These are phyloP conservation scores for Globisporangium carolinianum DNA, from an alignment of 352 stramenopile species.

Conservation along the genomic window DNA sequence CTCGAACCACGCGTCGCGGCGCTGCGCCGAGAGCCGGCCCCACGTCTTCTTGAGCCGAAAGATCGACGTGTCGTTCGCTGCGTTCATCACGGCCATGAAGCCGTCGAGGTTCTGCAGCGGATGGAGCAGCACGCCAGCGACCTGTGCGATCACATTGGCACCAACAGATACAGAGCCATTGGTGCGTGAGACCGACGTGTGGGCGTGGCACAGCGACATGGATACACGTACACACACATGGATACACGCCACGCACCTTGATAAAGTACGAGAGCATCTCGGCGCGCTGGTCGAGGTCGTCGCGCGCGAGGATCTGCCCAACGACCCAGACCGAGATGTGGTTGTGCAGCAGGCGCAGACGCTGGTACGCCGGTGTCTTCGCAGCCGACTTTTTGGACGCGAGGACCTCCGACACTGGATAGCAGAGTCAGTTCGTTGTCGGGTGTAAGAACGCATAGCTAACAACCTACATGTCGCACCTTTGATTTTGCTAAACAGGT, in stretches of 20 bases:
- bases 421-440: not conserved
- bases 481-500: conserved; percentile 86
- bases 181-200: not conserved
- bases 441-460: not conserved
- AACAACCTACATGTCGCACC: conserved; percentile 18
- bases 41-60: conserved; percentile 87
- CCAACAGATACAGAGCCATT: not conserved
- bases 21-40: conserved; percentile 55
- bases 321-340: conserved; percentile 84
- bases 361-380: conserved; percentile 79
- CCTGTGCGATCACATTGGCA: conserved; percentile 14
- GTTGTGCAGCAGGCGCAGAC: conserved; percentile 77
- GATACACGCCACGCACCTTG: conserved; percentile 25
- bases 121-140: conserved; percentile 63
- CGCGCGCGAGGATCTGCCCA: conserved; percentile 65
- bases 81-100: conserved; percentile 89
- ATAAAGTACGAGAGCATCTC: conserved; percentile 83
- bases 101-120: conserved; percentile 84
- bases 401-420: conserved; percentile 68
- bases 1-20: conserved; percentile 76
- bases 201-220: too few relatives aligned
- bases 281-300: conserved; percentile 74
- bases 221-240: not conserved
- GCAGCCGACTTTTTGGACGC: conserved; percentile 65
- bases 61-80: conserved; percentile 81